Evolutionary conservation across 805 yeast species (phyloP), one percentile per base, ranked within the genome.

Genomic region (Hagleromyces aurorensis): DNA sequence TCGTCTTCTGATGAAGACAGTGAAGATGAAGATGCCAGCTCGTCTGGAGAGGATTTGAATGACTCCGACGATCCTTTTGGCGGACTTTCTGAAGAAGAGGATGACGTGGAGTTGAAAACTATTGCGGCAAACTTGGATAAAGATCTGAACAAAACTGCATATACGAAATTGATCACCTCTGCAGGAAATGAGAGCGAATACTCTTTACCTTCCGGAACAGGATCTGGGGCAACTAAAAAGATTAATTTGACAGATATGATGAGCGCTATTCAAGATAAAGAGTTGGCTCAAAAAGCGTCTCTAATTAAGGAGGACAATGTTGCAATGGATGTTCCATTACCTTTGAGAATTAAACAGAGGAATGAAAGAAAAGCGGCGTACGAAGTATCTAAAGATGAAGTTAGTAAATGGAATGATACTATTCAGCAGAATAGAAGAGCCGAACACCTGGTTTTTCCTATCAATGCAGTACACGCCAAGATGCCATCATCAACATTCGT

Each of bases 311-410:
- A 58, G 4, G 59, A 58, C 21, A 56, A 62, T 17, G 52, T 59
- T 12, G 67, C 89, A 1, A 59, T 85, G 27, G 70, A 79, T 0
- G 77, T 85, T 8, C 96, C 97, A 2, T 65, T 86, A 32, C 95
- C 96, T 1, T 72, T 75, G 46, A 73, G 94, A 42, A 76, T 89
- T 32, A 94, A 86, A 57, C 72, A 82, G 44, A 74, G 91, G 50
- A 71, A 79, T 42, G 95, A 87, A 44, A 71, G 97, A 50, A 69
- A 67, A 34, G 96, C 89, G 2, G 97, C 98, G 0, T 87, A 82
- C 53, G 93, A 83, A 34, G 70, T 91, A 19, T 75, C 96, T 25
- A 85, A 78, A 43, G 80, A 78, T 23, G 94, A 91, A 51, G 82
- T 89, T 5, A 68, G 74, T 36, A 81, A 79, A 56, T 91, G 98